Evolutionary conservation across 768 basidiomycete genomes (phyloP).

Genomic region (Naganishia kalamii): DNA sequence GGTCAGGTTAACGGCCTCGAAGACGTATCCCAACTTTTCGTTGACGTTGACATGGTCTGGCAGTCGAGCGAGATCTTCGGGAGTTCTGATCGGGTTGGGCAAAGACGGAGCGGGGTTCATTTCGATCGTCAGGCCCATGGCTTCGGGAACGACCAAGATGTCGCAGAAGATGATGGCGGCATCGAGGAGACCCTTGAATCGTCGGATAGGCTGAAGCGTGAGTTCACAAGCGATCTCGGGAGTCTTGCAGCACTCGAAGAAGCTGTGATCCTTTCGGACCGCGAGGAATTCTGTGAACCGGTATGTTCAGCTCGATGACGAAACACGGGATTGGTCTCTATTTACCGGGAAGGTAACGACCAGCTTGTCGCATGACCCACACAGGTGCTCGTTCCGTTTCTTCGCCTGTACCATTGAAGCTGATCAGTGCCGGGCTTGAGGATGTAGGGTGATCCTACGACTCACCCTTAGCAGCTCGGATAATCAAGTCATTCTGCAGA

Average conservation of each 20-base stretch:
- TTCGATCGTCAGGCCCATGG: conserved; percentile 76
- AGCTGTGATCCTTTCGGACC: conserved; percentile 76
- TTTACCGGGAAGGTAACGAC: conserved; percentile 77
- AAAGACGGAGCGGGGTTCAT: conserved; percentile 92
- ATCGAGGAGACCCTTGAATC: conserved; percentile 79
- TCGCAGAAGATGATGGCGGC: conserved; percentile 98
- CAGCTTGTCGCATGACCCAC: conserved; percentile 98
- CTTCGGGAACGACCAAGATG: conserved; percentile 95
- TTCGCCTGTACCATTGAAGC: conserved; percentile 55
- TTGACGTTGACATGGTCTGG: conserved; percentile 61
- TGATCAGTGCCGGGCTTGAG: not conserved
- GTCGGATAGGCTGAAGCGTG: conserved; percentile 87
- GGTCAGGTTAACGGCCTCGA: conserved; percentile 80
- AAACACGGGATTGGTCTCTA: not conserved
- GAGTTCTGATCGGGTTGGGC: conserved; percentile 73
- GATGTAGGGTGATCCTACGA: not conserved
- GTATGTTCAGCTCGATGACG: conserved; percentile 20
- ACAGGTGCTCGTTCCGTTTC: conserved; percentile 86
- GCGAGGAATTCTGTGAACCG: conserved; percentile 71
- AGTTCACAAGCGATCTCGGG: conserved; percentile 82
- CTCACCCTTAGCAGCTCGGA: conserved; percentile 77
- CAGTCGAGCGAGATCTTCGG: conserved; percentile 65
- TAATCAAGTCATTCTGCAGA: conserved; percentile 74
- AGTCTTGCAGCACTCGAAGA: conserved; percentile 90
- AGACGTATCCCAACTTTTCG: conserved; percentile 83